These are phyloP conservation scores for Auxenochlorella pyrenoidosa DNA, from an alignment of 139 green algal genomes.

Conservation along the genomic window DNA sequence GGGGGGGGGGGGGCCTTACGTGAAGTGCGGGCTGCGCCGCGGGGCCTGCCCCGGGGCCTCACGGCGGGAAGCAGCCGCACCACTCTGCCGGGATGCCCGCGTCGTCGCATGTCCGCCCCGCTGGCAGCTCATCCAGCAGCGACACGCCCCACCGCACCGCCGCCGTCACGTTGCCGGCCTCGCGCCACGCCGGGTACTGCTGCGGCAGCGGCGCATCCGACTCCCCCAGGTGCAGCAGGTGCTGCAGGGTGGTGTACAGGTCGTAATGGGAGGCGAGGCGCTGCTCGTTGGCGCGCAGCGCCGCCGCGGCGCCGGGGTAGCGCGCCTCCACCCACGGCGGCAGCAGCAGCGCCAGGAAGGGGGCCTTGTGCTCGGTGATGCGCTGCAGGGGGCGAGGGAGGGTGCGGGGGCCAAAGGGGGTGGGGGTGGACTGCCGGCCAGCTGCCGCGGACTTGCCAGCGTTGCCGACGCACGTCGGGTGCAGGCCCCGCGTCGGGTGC, in stretches of 20 bases:
- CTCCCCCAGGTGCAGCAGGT: conserved; percentile 29
- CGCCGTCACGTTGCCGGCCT: background rate
- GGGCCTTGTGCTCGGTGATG: conserved; percentile 20
- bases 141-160: conserved; percentile 15
- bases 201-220: background rate
- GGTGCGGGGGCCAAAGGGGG: background rate
- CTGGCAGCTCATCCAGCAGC: background rate
- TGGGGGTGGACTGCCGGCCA: too few species aligned
- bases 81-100: conserved; percentile 15
- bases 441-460: too few species aligned
- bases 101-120: conserved; percentile 17
- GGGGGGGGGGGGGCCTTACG: too few species aligned
- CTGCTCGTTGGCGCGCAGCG: conserved; percentile 28
- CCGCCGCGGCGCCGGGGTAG: background rate
- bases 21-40: too few species aligned
- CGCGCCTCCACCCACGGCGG: background rate
- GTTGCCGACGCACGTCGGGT: too few species aligned
- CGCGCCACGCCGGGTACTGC: background rate
- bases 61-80: conserved; percentile 10
- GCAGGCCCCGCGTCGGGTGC: too few species aligned
- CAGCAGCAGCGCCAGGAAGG: conserved; percentile 19
- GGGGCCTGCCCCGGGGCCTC: background rate
- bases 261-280: background rate
- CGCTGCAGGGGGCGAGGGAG: background rate
- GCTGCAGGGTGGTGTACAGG: conserved; percentile 19